These are phyloP conservation scores for Curvularia lunata DNA, from an alignment of 2,329 filamentous ascomycete species.

Conservation along the genomic window DNA sequence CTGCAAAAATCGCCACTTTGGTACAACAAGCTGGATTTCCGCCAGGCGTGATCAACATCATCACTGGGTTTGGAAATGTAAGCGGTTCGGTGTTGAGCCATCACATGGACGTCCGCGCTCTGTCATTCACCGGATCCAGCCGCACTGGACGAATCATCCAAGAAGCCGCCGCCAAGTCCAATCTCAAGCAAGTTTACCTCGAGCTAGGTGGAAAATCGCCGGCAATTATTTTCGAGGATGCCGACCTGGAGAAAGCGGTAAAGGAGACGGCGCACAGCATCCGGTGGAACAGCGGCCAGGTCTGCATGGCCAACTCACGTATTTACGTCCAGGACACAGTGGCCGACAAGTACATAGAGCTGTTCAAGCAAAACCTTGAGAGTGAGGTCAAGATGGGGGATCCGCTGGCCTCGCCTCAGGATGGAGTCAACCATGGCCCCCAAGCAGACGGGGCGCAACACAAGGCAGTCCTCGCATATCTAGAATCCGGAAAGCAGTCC, in stretches of 20 bases:
- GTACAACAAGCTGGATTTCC: conserved; percentile 81
- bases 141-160: conserved; percentile 88
- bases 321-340: conserved; percentile 63
- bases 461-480: conserved; percentile 55
- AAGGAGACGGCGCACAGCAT: conserved; percentile 58
- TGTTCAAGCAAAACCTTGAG: conserved; percentile 47
- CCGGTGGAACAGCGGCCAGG: conserved; percentile 63
- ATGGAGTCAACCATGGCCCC: conserved; percentile 71
- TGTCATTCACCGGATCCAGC: conserved; percentile 84
- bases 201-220: conserved; percentile 90
- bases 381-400: conserved; percentile 53
- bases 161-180: conserved; percentile 71
- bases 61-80: conserved; percentile 78
- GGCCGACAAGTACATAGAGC: conserved; percentile 54
- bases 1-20: conserved; percentile 81
- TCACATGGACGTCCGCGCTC: conserved; percentile 80
- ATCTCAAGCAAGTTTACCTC: conserved; percentile 85
- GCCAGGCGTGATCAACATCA: conserved; percentile 78
- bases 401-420: conserved; percentile 69
- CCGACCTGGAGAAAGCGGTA: conserved; percentile 76
- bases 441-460: conserved; percentile 60
- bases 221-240: conserved; percentile 79
- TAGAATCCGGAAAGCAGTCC: conserved; percentile 71
- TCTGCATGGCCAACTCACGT: conserved; percentile 65
- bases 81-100: conserved; percentile 80